Percentiles rank a stretch among this genome's conserved stretches.
Evolutionary conservation across 2,329 filamentous ascomycete genomes (phyloP).

Genomic region (Graphilbum sp.): DNA sequence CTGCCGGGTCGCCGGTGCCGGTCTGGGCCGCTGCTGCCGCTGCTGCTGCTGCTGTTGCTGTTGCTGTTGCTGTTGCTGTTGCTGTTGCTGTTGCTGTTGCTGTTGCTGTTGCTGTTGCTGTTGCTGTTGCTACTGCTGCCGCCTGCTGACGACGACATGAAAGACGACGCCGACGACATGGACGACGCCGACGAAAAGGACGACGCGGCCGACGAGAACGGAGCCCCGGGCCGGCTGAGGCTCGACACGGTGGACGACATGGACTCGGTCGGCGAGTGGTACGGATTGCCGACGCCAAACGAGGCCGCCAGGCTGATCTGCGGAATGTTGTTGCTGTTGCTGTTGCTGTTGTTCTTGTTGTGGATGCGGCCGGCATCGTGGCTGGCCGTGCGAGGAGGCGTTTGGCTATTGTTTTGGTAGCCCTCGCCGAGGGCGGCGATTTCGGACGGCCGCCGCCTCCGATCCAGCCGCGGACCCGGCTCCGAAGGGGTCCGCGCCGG

Average conservation of each 20-base stretch:
- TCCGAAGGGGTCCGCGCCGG: conserved; percentile 30
- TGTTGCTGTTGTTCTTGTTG: conserved; percentile 6
- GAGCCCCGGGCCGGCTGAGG: conserved; percentile 37
- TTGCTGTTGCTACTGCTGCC: too few relatives aligned
- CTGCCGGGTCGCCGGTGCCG: not conserved
- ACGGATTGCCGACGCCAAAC: conserved; percentile 45
- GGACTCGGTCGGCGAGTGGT: conserved; percentile 48
- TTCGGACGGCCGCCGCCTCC: conserved; percentile 14
- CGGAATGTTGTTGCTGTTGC: conserved; percentile 13
- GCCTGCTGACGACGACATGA: conserved; percentile 1
- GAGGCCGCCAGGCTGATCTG: conserved; percentile 40
- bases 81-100: too few relatives aligned
- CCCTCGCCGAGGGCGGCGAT: conserved; percentile 3
- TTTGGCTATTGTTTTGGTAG: conserved; percentile 2
- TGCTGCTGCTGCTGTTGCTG: too few relatives aligned
- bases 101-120: too few relatives aligned
- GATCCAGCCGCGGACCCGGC: conserved; percentile 25
- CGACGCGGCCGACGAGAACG: conserved; percentile 44
- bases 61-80: too few relatives aligned
- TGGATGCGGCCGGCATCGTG: too few relatives aligned
- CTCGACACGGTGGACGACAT: conserved; percentile 48
- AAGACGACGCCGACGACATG: conserved; percentile 5
- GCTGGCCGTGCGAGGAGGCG: conserved; percentile 10
- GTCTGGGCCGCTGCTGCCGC: too few relatives aligned
- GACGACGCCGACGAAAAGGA: conserved; percentile 22